Evolutionary conservation across 345 rosid species (phyloP).

Genomic region (Pistacia vera): DNA sequence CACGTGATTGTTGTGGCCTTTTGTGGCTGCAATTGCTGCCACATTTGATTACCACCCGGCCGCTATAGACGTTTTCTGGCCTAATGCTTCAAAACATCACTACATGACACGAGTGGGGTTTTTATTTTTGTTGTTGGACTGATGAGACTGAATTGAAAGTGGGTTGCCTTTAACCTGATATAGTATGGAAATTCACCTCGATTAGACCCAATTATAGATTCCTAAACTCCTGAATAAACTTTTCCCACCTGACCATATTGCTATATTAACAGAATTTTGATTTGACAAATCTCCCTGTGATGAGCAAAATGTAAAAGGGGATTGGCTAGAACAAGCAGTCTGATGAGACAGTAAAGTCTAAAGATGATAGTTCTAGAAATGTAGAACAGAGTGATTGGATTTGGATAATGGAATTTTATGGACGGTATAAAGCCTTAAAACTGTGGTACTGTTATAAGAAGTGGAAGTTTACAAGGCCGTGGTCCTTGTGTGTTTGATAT

Average conservation of each 20-base stretch:
- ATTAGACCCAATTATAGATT: no score
- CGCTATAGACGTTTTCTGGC: not conserved
- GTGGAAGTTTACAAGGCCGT: conserved; percentile 28
- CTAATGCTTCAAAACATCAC: conserved; percentile 12
- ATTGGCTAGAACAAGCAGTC: no score
- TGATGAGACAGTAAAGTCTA: not conserved
- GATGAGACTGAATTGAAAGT: not conserved
- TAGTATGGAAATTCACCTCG: no score
- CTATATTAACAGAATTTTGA: no score
- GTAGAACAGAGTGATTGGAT: not conserved
- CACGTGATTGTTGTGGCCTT: not conserved
- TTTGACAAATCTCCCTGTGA: no score
- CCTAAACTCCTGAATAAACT: no score
- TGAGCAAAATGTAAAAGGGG: no score
- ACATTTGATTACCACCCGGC: not conserved
- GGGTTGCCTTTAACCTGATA: no score
- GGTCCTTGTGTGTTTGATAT: conserved; percentile 24
- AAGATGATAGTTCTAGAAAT: not conserved
- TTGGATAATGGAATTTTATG: not conserved
- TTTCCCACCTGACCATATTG: no score
- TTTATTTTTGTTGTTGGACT: not conserved
- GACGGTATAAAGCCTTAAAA: not conserved
- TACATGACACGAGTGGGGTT: not conserved
- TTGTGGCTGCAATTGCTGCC: conserved; percentile 21
- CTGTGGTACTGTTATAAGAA: not conserved